phyloP scores from a whole-genome alignment of 768 basidiomycete genomes.

The Rhodotorula kratochvilovae region DNA sequence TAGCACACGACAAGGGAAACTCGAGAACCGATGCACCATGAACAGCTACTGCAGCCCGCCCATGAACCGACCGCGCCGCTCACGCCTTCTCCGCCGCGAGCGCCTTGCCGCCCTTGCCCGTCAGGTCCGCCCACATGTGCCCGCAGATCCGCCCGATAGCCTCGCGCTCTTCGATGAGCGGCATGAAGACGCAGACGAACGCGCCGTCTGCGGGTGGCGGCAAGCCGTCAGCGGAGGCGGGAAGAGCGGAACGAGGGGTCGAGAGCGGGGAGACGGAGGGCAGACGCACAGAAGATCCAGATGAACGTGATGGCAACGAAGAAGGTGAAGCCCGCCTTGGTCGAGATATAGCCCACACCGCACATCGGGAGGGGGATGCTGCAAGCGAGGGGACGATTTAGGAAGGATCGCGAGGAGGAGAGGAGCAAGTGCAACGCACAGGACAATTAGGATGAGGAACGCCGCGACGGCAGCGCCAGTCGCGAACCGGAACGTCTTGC shows the following conservation, averaged over 20 bases:
- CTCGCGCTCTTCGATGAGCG: conserved; percentile 72
- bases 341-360: conserved; percentile 42
- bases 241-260: no score
- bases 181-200: conserved; percentile 73
- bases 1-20: no score
- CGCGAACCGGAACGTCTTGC: conserved; percentile 40
- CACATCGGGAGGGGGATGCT: conserved; percentile 44
- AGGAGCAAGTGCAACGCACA: neutral
- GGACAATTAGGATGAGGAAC: conserved; percentile 61
- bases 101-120: neutral
- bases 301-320: conserved; percentile 78
- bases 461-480: conserved; percentile 52
- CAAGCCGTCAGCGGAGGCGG: neutral
- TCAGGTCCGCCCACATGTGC: conserved; percentile 51
- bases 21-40: no score
- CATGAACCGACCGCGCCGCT: no score
- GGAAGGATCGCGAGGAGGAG: neutral
- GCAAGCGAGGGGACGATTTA: neutral
- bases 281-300: conserved; percentile 62
- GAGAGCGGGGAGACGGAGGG: no score
- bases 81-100: no score
- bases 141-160: conserved; percentile 59
- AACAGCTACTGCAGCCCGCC: no score
- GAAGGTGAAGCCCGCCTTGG: conserved; percentile 49
- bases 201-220: conserved; percentile 53